Conservation (phyloP, 2,329 filamentous ascomycete species). For the Thielaviopsis cerberus region DNA sequence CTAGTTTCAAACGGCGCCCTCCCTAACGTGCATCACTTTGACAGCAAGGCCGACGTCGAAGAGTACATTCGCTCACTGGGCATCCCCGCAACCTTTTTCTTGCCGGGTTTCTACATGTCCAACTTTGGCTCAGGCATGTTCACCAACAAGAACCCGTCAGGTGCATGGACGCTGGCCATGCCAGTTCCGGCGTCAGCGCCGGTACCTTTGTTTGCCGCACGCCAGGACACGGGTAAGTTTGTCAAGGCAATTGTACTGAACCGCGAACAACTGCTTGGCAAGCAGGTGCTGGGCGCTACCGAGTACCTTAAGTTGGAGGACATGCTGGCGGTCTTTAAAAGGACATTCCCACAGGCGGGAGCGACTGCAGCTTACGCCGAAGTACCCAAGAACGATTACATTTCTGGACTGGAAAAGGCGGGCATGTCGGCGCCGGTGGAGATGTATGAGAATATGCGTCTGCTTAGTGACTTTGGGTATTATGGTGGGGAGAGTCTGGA, state of each 20-base stretch:
- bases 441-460: conserved; percentile 24
- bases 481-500: conserved; percentile 20
- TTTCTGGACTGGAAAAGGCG: conserved; percentile 17
- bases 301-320: conserved; percentile 20
- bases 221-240: conserved; percentile 24
- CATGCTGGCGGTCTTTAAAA: conserved; percentile 17
- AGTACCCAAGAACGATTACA: conserved; percentile 20
- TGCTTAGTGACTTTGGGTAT: conserved; percentile 25
- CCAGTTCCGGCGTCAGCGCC: conserved; percentile 18
- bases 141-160: conserved; percentile 17
- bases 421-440: conserved; percentile 18
- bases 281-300: conserved; percentile 20
- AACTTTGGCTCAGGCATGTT: conserved; percentile 21
- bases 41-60: conserved; percentile 37
- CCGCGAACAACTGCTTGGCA: conserved; percentile 16
- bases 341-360: conserved; percentile 20
- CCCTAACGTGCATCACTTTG: conserved; percentile 29
- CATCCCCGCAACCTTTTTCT: conserved; percentile 32
- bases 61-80: conserved; percentile 33
- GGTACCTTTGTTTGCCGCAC: conserved; percentile 22
- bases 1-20: conserved; percentile 21
- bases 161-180: conserved; percentile 16
- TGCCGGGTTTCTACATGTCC: conserved; percentile 36
- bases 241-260: conserved; percentile 17
- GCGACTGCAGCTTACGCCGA: conserved; percentile 18